A percentile compares a stretch with the other conserved stretches of the same genome.
phyloP scores from a whole-genome alignment of 148 eudicot species.

The Persicaria tinctoria region DNA sequence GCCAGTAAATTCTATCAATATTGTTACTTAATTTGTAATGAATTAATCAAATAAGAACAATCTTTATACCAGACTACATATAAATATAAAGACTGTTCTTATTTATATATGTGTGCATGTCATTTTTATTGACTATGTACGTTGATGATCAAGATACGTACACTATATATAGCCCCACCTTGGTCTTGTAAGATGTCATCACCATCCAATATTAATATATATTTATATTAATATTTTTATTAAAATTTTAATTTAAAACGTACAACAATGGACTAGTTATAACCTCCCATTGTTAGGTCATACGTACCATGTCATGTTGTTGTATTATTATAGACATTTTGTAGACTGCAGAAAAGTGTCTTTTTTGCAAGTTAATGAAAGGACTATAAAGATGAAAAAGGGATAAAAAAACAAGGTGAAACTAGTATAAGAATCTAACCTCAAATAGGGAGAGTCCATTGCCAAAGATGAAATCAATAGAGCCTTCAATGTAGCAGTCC shows the following conservation, averaged over 20 bases:
- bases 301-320: not conserved
- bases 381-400: not conserved
- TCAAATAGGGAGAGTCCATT: conserved; percentile 77
- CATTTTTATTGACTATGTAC: not conserved
- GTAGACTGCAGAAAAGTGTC: no score
- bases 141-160: no score
- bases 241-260: not conserved
- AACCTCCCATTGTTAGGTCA: not conserved
- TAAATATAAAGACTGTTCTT: not conserved
- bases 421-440: conserved; percentile 24
- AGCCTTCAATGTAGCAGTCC: conserved; percentile 88
- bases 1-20: no score
- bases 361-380: not conserved
- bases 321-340: not conserved
- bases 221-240: no score
- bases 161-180: no score
- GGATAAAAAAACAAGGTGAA: not conserved
- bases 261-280: not conserved
- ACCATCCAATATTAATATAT: no score
- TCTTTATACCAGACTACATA: not conserved
- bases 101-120: not conserved
- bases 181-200: no score
- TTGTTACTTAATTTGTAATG: no score
- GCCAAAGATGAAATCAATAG: conserved; percentile 96
- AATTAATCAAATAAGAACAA: no score